Evolutionary conservation across 768 basidiomycete species (phyloP), one percentile per base, ranked within the genome.

Genomic region (Trametes elegans): DNA sequence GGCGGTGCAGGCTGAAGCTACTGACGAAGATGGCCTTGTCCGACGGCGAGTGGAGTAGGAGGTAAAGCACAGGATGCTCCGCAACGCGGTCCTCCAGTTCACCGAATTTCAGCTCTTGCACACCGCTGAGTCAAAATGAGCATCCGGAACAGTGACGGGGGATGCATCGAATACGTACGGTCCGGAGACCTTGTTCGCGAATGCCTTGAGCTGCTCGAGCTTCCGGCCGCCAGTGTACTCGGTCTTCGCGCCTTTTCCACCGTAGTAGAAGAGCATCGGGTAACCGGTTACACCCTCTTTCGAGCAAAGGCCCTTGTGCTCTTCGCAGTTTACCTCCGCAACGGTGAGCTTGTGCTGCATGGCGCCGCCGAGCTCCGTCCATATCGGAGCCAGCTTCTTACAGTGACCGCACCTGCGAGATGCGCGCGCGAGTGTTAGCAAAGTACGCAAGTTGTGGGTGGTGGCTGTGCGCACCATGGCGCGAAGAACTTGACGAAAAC

Each of bases 301-400:
- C 40, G 76, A 73, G 71, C 96, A 99, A 5, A 94, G 65, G 0
- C 76, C 68, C 36, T 76, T 73, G 62, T 94, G 74, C 0, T 76
- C 82, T 16, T 98, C 96, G 64, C 96, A 99, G 66, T 99, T 83
- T 13, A 99, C 87, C 58, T 96, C 85, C 2, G 85, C 93, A 8
- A 99, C 73, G 34, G 81, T 87, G 27, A 95, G 74, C 43, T 84
- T 84, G 57, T 78, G 74, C 61, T 87, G 79, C 79, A 95, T 84
- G 19, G 74, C 72, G 44, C 72, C 70, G 0, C 90, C 95, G 3
- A 99, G 79, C 44, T 87, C 76, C 1, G 73, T 74, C 91, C 93
- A 98, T 0, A 75, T 78, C 47, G 86, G 93, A 0, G 91, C 90
- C 1, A 98, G 78, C 66, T 91, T 91, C 74, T 97, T 95, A 80